Base-by-base conservation (phyloP, 495 filamentous ascomycete genomes). In the Aspergillus egyptiacus region DNA sequence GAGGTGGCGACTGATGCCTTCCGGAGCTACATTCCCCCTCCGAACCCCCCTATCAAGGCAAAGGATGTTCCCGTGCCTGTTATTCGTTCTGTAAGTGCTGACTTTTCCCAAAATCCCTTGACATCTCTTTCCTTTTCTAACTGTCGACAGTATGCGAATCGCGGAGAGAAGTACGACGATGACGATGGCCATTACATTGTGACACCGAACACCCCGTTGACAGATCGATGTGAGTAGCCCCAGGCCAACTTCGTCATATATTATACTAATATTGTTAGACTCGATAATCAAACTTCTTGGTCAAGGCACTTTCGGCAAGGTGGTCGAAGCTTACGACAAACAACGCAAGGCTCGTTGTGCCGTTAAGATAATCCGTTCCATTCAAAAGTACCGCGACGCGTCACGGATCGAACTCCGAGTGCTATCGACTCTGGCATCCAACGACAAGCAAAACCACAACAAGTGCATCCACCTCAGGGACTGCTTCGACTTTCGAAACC, bases 151-250 rank as follows among this genome's bases (percentile, higher is more conserved):
- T 63, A 71, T 51, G 63, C 66, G 19, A 65, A 63, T 35, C 72
- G 69, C 24, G 66, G 73, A 38, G 66, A 86, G 62, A 78, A 83
- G 68, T 83, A 88, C 40, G 93, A 98, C 57, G 93, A 97, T 51
- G 90, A 96, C 36, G 93, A 98, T 57, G 93, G 93, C 13, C 93
- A 98, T 62, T 97, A 95, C 59, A 86, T 96, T 56, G 89, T 98
- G 11, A 79, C 82, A 2, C 84, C 87, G 30, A 86, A 95, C 48
- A 85, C 83, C 13, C 77, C 83, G 50, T 68, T 98, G 30, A 95
- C 91, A 37, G 81, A 91, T 20, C 75, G 87, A 83, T 98, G 91
- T 96, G 69, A 75, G 89, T 81, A 17, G 19, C 46, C 10, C 7
- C 2, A 27, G 14, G 10, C n/a, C n/a, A 13, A 28, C 0, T 14